These are phyloP conservation scores for Colletotrichum phormii DNA, from an alignment of 2,329 filamentous ascomycete species.

Conservation along the genomic window DNA sequence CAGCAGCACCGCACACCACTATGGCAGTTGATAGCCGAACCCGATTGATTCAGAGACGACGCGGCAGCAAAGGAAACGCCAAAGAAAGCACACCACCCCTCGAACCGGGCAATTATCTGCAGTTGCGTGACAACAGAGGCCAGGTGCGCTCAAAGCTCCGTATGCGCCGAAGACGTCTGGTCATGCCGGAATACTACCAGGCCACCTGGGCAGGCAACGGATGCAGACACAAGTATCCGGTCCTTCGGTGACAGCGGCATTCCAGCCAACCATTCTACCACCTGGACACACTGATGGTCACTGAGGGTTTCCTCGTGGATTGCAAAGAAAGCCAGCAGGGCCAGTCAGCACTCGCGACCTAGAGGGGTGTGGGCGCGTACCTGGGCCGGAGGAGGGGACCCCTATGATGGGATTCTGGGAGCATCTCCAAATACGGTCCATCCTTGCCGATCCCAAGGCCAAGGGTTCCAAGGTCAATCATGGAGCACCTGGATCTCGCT, in stretches of 20 bases:
- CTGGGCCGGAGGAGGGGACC: slow-evolving; percentile 30
- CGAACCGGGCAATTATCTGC: slow-evolving; percentile 9
- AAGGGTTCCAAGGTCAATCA: slow-evolving; percentile 15
- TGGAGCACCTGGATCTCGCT: slow-evolving; percentile 3
- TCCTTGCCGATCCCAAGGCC: slow-evolving; percentile 20
- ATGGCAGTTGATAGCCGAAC: slow-evolving; percentile 15
- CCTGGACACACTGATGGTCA: neutral
- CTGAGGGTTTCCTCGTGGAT: slow-evolving; percentile 32
- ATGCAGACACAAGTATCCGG: slow-evolving; percentile 20
- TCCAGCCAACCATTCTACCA: slow-evolving; percentile 29
- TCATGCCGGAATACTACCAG: slow-evolving; percentile 1
- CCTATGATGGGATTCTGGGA: slow-evolving; percentile 5
- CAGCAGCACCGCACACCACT: neutral
- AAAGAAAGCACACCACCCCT: neutral
- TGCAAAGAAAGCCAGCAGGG: slow-evolving; percentile 5
- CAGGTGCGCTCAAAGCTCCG: neutral
- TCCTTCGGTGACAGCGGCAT: slow-evolving; percentile 28
- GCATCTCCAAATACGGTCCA: slow-evolving; percentile 2
- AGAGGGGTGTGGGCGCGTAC: slow-evolving; percentile 24
- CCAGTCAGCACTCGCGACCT: neutral
- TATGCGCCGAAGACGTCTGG: slow-evolving; percentile 26
- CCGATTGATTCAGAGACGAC: slow-evolving; percentile 7
- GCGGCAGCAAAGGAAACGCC: neutral
- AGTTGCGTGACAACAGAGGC: slow-evolving; percentile 8
- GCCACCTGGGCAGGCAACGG: slow-evolving; percentile 9